Evolutionary conservation across 257 asterid genomes (phyloP), one percentile per base, ranked within the genome.

Genomic region (Solanum pinnatisectum): DNA sequence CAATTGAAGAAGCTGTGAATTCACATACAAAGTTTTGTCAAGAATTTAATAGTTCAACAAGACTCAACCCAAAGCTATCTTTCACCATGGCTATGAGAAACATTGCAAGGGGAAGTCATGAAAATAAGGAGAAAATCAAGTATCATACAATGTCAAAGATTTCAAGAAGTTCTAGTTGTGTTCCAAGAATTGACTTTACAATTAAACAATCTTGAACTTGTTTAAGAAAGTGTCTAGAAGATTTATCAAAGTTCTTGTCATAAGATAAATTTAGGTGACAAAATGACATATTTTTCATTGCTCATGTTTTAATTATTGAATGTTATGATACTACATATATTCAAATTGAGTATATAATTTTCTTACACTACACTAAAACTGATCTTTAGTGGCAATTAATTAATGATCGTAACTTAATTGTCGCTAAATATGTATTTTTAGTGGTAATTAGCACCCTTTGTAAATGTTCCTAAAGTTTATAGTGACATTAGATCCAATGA

Each of bases 41-140:
- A 0, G 93, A 86, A 91, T 96, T 96, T 30, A 95, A 96, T 87
- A 87, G 93, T 49, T 87, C 93, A 20, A 96, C 97, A 3, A 91
- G 98, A 91, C 96, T 96, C 1, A 94, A 89, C 86, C 98, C 99
- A 39, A 98, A 95, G 39, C 89, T 96, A 5, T 93, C 90, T 86
- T 98, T 95, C 87, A 98, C 99, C 10, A 91, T 93, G 90, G 97
- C 96, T 33, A 96, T 96, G 99, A 90, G 96, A 77, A 94, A 93
- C 81, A 89, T 96, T 56, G 87, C 96, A 81, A 88, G 92, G 92
- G 94, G 92, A 22, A 94, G 95, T 93, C 98, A 94, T 32, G 91
- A 94, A 87, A 95, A 93, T 9, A 91, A 88, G 46, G 89, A 88
- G 6, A 91, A 87, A 0, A 92, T 8, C 5, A 60, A 40, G 30